These are phyloP conservation scores for Esteya vermicola DNA, from an alignment of 2,329 filamentous ascomycete genomes.

Conservation along the genomic window DNA sequence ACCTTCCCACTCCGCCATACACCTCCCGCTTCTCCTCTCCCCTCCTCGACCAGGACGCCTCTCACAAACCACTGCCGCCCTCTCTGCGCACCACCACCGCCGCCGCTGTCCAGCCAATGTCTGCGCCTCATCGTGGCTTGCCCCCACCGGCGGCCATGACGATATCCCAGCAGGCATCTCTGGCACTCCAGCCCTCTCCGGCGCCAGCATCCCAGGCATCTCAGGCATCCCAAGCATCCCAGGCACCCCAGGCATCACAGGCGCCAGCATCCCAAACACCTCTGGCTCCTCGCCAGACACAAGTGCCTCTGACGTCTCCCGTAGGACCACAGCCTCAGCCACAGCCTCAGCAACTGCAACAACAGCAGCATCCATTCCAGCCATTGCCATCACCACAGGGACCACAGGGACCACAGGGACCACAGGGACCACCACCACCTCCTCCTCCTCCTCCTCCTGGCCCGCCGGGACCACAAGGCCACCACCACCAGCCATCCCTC, in stretches of 20 bases:
- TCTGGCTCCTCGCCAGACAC: too few species aligned
- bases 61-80: constrained; percentile 24
- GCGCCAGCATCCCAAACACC: too few species aligned
- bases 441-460: not conserved
- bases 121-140: constrained; percentile 53
- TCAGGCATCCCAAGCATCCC: constrained; percentile 24
- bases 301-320: too few species aligned
- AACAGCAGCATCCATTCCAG: not conserved
- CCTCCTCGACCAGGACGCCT: constrained; percentile 32
- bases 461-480: constrained; percentile 2
- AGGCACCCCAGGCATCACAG: not conserved
- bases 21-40: constrained; percentile 41
- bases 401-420: not conserved
- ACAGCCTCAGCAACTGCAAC: not conserved
- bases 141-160: constrained; percentile 54
- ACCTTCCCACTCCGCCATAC: constrained; percentile 43
- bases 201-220: constrained; percentile 10
- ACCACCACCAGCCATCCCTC: constrained; percentile 12
- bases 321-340: not conserved
- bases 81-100: constrained; percentile 28
- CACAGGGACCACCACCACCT: not conserved
- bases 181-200: constrained; percentile 17
- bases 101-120: constrained; percentile 42
- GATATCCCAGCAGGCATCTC: constrained; percentile 35
- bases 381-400: not conserved